Base-by-base conservation (phyloP, 208 protist species). In the Leishmania major region DNA sequence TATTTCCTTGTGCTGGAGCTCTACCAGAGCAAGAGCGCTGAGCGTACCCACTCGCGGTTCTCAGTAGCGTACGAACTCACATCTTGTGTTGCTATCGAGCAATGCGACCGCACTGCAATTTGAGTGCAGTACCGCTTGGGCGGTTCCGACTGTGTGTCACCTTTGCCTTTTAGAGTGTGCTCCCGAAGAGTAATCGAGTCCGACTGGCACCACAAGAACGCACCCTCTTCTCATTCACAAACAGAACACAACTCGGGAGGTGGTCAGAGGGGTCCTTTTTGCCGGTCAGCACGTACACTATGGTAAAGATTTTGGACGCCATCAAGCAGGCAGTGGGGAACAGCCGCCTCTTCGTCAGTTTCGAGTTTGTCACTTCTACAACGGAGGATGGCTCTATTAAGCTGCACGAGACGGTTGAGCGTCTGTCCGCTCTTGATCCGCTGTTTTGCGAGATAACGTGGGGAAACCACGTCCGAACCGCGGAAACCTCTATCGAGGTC, bases 391-490 rank as follows among this genome's bases (percentile, higher is more conserved):
- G 93, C 19, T 81, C 95, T 17, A 79, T 90, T 43, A 97, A 96
- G 31, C 81, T 98, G 45, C 97, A 95, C 79, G 93, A 92, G 62
- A 84, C 92, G 60, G 84, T 97, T 4, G 92, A 98, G 80, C 89
- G 96, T 31, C 94, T 99, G 87, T 88, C 89, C 3, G 67, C 87
- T 31, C 80, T 96, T 2, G 88, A 95, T 73, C 96, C 97, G 28
- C 79, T 96, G 15, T 99, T 97, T 76, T 93, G 98, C 70, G 95
- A 98, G 81, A 93, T 99, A 62, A 99, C 98, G 51, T 99, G 98
- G 96, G 95, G 92, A 40, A 95, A 95, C 45, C 92, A 89, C 66
- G 96, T 96, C 45, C 83, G 71, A 57, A 98, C 96, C 22, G 81
- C 87, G 2, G 91, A 95, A 25, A 88, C 93, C 13, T 97, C 96